Evolutionary conservation across 257 asterid species (phyloP), one percentile per base, ranked within the genome.

Genomic region (Solanum bulbocastanum): DNA sequence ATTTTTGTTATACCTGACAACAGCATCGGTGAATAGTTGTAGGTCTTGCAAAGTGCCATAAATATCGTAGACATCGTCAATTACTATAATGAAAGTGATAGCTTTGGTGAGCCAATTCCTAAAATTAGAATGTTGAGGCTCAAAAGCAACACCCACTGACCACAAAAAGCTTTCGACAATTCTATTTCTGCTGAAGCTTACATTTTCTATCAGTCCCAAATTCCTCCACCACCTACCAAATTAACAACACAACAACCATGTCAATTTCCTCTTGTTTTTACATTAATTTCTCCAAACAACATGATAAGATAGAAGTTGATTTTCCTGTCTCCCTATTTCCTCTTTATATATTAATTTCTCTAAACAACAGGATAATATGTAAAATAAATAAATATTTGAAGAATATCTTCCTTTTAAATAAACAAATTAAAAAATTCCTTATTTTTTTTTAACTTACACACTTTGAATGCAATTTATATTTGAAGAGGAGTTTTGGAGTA

Each of bases 51-150:
- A 84, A 3, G 92, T 85, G 46, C 93, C 95, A 81, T 90, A 92
- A 69, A 91, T 89, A 86, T 94, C 98, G 33, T 92, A 95, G 5
- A 95, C 86, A 86, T 94, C 98, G 87, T 95, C 98, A 25, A 93
- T 89, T 36, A 94, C 87, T 12, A 92, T 83, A 10, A 92, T 74
- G 84, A 93, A 87, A 39, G 85, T 35, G 35, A 91, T 91, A 58
- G 90, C 90, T 86, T 93, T 94, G 69, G 94, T 89, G n/a, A 93
- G 92, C 95, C 92, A 91, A 71, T 86, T 93, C 42, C 96, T 85
- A 30, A 92, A 92, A 83, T 86, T 85, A 68, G 87, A 88, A 74
- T 92, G 84, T 25, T 91, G 94, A 69, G 91, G 94, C 82, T 92
- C 94, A 52, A 89, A 91, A 79, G 91, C 93, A 74, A 93, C 93